A percentile compares a stretch with the other conserved stretches of the same genome.
Evolutionary conservation across 208 protist species (phyloP).

Genomic region (Borovskyia barvae): DNA sequence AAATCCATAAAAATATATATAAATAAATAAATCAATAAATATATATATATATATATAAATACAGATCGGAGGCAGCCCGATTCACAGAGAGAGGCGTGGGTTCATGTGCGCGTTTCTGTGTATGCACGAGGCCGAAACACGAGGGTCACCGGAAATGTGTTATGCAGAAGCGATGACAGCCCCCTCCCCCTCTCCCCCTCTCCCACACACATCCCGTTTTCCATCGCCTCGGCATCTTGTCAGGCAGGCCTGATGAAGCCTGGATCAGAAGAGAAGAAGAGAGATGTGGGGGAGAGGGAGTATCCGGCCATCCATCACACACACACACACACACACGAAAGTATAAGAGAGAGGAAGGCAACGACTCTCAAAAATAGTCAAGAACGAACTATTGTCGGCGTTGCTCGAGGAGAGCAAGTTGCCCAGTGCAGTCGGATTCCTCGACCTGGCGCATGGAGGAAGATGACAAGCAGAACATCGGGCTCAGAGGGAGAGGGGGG

Average conservation of each 20-base stretch:
- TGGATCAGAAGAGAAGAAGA: too few species aligned
- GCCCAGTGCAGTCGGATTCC: neutral
- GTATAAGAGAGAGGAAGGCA: too few species aligned
- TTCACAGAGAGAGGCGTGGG: neutral
- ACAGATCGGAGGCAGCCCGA: neutral
- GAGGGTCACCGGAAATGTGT: neutral
- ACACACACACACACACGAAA: neutral
- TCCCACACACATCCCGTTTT: neutral
- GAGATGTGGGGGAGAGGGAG: neutral
- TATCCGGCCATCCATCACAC: neutral
- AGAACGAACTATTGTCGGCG: too few species aligned
- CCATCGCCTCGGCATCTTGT: too few species aligned
- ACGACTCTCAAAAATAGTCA: too few species aligned
- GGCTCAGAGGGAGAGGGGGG: too few species aligned
- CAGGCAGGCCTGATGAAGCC: too few species aligned
- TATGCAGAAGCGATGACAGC: neutral
- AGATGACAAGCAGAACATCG: neutral
- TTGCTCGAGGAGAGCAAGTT: neutral
- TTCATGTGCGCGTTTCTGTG: neutral
- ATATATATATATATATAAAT: constrained; percentile 2
- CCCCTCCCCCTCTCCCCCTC: neutral
- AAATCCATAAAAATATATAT: neutral
- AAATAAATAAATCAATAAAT: constrained; percentile 10
- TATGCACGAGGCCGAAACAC: neutral
- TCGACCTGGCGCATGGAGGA: neutral